Evolutionary conservation across 139 green algal genomes (phyloP).

Genomic region (Chlamydomonas urium): DNA sequence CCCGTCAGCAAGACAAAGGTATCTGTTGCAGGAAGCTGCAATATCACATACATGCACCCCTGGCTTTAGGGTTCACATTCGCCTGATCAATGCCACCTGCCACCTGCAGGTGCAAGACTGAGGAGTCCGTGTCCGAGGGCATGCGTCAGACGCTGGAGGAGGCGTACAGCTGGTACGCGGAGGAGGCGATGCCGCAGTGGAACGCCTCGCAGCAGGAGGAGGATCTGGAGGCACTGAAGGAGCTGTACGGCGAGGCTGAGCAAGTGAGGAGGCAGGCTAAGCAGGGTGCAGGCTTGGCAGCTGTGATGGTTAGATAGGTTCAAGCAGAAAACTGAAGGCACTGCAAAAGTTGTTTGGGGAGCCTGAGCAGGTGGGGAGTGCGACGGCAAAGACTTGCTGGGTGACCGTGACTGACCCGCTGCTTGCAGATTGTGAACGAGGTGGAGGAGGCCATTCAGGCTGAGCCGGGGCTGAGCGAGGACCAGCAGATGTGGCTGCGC

Average conservation of each 20-base stretch:
- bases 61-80: too few relatives aligned
- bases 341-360: too few relatives aligned
- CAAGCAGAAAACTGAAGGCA: too few relatives aligned
- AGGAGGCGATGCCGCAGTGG: slow-evolving; percentile 21
- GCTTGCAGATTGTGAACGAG: slow-evolving; percentile 9
- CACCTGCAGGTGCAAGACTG: slow-evolving; percentile 7
- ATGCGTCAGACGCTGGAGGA: slow-evolving; percentile 23
- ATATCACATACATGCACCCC: too few relatives aligned
- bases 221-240: slow-evolving; percentile 22
- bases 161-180: slow-evolving; percentile 21
- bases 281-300: too few relatives aligned
- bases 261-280: too few relatives aligned
- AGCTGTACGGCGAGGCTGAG: slow-evolving; percentile 24
- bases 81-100: too few relatives aligned
- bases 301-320: too few relatives aligned
- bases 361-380: too few relatives aligned
- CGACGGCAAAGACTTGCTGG: too few relatives aligned
- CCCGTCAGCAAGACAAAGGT: too few relatives aligned
- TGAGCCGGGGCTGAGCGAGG: slow-evolving; percentile 27
- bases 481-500: slow-evolving; percentile 30
- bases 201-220: slow-evolving; percentile 24
- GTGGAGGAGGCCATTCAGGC: slow-evolving; percentile 30
- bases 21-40: too few relatives aligned
- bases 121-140: slow-evolving; percentile 20
- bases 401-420: neutral